These are phyloP conservation scores for Xylaria polymorpha DNA, from an alignment of 2,329 filamentous ascomycete genomes.

Conservation along the genomic window DNA sequence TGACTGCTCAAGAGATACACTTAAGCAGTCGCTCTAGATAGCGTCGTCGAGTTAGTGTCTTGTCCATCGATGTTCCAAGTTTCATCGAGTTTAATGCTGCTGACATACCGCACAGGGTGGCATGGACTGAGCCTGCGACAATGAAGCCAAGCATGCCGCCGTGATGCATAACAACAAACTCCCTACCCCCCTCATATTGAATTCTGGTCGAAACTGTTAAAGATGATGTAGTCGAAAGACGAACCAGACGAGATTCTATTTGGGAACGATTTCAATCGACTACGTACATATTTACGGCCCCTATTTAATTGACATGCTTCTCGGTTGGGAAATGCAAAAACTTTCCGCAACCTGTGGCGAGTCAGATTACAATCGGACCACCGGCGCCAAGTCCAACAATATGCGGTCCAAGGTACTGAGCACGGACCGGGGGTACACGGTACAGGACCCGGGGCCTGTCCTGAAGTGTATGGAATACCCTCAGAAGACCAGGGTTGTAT, in stretches of 20 bases:
- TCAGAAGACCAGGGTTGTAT: too few relatives aligned
- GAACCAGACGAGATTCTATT: conserved; percentile 6
- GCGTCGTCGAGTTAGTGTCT: conserved; percentile 19
- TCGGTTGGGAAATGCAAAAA: conserved; percentile 14
- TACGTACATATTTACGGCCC: conserved; percentile 3
- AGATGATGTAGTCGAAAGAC: conserved; percentile 18
- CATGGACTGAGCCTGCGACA: conserved; percentile 27
- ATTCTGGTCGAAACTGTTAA: conserved; percentile 11
- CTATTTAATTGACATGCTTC: conserved; percentile 23
- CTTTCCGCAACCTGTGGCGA: conserved; percentile 5
- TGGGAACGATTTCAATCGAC: conserved; percentile 16
- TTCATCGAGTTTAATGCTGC: not conserved
- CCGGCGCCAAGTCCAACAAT: conserved; percentile 8
- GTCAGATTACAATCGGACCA: conserved; percentile 12
- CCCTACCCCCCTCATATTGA: conserved; percentile 27
- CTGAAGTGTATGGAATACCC: too few relatives aligned
- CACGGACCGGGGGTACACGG: conserved; percentile 14
- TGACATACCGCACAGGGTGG: conserved; percentile 31
- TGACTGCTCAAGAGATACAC: conserved; percentile 23
- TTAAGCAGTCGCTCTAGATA: conserved; percentile 29
- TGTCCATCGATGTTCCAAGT: conserved; percentile 1
- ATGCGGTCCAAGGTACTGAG: conserved; percentile 15
- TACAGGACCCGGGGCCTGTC: not conserved
- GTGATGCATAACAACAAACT: conserved; percentile 23
- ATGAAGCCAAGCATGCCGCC: conserved; percentile 16